Percentiles rank a stretch among this genome's conserved stretches.
phyloP scores from a whole-genome alignment of 129 eudicot genomes.

The Lactuca sativa region DNA sequence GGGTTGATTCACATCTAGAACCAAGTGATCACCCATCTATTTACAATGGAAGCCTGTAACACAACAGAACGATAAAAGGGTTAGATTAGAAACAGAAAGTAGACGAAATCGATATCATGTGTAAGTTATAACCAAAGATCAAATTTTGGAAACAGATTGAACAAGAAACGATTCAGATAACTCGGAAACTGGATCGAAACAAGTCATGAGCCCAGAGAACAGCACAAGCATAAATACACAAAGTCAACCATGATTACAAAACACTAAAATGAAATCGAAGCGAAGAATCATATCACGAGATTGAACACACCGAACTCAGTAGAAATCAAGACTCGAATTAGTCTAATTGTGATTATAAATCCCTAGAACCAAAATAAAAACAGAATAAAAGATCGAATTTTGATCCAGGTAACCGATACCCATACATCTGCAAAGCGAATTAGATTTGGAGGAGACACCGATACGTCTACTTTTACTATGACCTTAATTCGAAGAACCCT shows the following conservation, averaged over 20 bases:
- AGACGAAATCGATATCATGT: background rate
- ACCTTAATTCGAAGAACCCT: background rate
- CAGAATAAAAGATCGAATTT: background rate
- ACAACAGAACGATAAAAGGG: background rate
- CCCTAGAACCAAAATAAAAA: background rate
- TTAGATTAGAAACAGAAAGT: background rate
- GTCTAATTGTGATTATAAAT: background rate
- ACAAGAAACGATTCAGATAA: constrained; percentile 2
- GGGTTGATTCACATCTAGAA: constrained; percentile 63
- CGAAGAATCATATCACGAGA: background rate
- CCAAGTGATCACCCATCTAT: constrained; percentile 74
- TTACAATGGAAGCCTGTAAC: constrained; percentile 31
- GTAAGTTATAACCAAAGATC: constrained; percentile 5
- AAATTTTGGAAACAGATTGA: background rate
- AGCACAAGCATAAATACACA: background rate
- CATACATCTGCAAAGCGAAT: constrained; percentile 20
- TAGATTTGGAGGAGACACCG: constrained; percentile 5
- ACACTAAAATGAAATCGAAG: background rate
- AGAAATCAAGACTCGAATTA: background rate
- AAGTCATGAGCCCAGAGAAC: background rate
- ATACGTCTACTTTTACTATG: constrained; percentile 27
- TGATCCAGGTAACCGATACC: constrained; percentile 15
- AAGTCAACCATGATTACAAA: constrained; percentile 14
- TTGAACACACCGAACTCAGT: background rate
- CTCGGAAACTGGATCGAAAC: background rate